Evolutionary conservation across 495 filamentous ascomycete species (phyloP).

Genomic region (Extremus antarcticus): DNA sequence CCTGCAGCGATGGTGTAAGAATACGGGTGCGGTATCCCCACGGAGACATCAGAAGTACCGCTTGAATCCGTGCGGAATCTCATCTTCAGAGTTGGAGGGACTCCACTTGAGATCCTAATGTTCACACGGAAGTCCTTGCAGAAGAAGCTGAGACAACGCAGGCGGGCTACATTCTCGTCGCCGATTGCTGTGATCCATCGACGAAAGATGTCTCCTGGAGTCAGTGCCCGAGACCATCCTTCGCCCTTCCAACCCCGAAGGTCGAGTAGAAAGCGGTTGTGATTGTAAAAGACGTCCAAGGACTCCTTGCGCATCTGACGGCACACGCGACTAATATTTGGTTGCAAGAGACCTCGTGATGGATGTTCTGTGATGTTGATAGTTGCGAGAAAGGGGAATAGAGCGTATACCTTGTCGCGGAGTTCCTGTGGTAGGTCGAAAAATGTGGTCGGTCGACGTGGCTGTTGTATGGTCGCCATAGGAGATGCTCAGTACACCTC

Average conservation of each 20-base stretch:
- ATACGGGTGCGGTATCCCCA: not conserved
- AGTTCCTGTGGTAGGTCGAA: slow-evolving; percentile 10
- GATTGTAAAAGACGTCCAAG: slow-evolving; percentile 13
- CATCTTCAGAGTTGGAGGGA: not conserved
- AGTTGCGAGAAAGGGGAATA: slow-evolving; percentile 1
- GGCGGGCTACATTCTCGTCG: slow-evolving; percentile 1
- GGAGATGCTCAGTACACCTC: too few relatives aligned
- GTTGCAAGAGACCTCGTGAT: slow-evolving; percentile 1
- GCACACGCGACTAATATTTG: slow-evolving; percentile 1
- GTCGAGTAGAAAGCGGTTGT: slow-evolving; percentile 10
- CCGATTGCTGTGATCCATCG: slow-evolving; percentile 10
- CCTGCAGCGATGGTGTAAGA: not conserved
- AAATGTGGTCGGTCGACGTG: too few relatives aligned
- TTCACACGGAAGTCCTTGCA: slow-evolving; percentile 10
- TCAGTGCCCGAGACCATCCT: slow-evolving; percentile 3
- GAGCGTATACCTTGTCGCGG: slow-evolving; percentile 8
- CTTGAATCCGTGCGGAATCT: slow-evolving; percentile 2
- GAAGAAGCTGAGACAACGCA: slow-evolving; percentile 5
- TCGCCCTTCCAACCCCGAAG: slow-evolving; percentile 12
- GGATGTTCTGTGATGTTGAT: slow-evolving; percentile 4
- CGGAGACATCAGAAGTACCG: not conserved
- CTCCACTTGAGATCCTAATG: not conserved
- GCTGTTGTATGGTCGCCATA: too few relatives aligned
- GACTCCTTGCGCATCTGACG: slow-evolving; percentile 10
- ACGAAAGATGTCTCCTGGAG: slow-evolving; percentile 8